Conservation (phyloP, 345 rosid genomes). For the Turritis glabra region DNA sequence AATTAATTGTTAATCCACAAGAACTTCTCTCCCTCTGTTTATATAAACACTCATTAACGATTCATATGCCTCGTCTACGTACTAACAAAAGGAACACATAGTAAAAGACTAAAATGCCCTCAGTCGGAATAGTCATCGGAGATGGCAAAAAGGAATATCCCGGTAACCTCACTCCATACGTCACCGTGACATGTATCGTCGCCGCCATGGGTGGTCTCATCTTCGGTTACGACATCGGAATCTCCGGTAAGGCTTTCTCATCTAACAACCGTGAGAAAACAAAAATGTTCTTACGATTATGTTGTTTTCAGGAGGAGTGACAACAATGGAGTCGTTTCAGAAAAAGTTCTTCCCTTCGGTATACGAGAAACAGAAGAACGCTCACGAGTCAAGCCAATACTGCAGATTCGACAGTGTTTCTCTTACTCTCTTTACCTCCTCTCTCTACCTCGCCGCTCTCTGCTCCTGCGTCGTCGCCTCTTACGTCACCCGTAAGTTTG, state of each 20-base stretch:
- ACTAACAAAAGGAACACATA: background rate
- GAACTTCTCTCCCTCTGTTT: background rate
- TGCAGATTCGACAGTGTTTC: slow-evolving; percentile 64
- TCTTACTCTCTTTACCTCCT: slow-evolving; percentile 85
- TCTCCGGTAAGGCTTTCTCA: slow-evolving; percentile 49
- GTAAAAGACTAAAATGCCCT: slow-evolving; percentile 43
- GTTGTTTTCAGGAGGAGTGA: slow-evolving; percentile 68
- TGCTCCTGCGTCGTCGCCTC: slow-evolving; percentile 70
- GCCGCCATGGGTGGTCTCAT: slow-evolving; percentile 97
- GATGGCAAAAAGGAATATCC: slow-evolving; percentile 56
- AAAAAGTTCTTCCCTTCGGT: slow-evolving; percentile 67
- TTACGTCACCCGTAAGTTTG: slow-evolving; percentile 63
- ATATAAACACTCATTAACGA: background rate
- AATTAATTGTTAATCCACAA: background rate
- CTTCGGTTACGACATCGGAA: slow-evolving; percentile 92
- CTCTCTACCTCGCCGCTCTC: slow-evolving; percentile 82
- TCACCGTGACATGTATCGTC: slow-evolving; percentile 68
- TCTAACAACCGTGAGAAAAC: background rate
- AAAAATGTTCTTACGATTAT: background rate
- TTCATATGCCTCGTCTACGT: too few species aligned
- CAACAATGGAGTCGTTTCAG: slow-evolving; percentile 68
- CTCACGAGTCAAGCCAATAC: slow-evolving; percentile 51
- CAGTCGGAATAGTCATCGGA: slow-evolving; percentile 45
- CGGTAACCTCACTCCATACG: slow-evolving; percentile 71
- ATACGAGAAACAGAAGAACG: slow-evolving; percentile 44